A percentile compares a stretch with the other conserved stretches of the same genome.
Conservation (phyloP, 2,329 filamentous ascomycete species). For the Xylariaceae sp. region DNA sequence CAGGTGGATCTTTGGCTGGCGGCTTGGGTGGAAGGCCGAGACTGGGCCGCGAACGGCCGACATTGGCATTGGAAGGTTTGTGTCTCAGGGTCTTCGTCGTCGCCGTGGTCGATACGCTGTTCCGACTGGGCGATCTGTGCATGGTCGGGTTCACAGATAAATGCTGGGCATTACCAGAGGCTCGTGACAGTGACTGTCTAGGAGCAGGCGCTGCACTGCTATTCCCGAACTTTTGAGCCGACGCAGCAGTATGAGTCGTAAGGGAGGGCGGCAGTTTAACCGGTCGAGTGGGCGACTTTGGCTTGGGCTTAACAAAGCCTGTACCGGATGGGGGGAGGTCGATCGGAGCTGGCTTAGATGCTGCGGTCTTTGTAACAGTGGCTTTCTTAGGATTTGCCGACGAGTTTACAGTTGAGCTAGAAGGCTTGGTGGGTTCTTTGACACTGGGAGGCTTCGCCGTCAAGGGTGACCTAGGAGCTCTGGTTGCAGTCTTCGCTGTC, state of each 20-base stretch:
- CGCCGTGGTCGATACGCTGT: constrained; percentile 47
- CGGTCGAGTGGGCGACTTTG: constrained; percentile 73
- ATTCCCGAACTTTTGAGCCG: constrained; percentile 65
- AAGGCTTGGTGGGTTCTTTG: constrained; percentile 44
- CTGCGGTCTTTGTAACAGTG: constrained; percentile 41
- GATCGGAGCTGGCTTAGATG: constrained; percentile 51
- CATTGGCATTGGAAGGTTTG: constrained; percentile 29
- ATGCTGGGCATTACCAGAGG: constrained; percentile 47
- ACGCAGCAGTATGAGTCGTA: constrained; percentile 73
- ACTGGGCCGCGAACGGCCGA: constrained; percentile 57
- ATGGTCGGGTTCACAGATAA: constrained; percentile 33
- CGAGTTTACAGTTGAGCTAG: constrained; percentile 33
- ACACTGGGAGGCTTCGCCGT: constrained; percentile 45
- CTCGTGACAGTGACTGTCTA: constrained; percentile 51
- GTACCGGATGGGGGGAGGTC: constrained; percentile 50
- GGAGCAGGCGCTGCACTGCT: constrained; percentile 37
- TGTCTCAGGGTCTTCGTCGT: constrained; percentile 46
- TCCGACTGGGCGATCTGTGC: constrained; percentile 55
- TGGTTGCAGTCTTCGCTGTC: constrained; percentile 44
- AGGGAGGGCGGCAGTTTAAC: constrained; percentile 71
- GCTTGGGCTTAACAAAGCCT: constrained; percentile 63
- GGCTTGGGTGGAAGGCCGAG: constrained; percentile 67
- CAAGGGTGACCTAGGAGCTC: constrained; percentile 47
- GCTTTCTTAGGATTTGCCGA: constrained; percentile 47
- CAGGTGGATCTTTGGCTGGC: constrained; percentile 53